These are phyloP conservation scores for Prunus salicina DNA, from an alignment of 306 rosid species.

Conservation along the genomic window DNA sequence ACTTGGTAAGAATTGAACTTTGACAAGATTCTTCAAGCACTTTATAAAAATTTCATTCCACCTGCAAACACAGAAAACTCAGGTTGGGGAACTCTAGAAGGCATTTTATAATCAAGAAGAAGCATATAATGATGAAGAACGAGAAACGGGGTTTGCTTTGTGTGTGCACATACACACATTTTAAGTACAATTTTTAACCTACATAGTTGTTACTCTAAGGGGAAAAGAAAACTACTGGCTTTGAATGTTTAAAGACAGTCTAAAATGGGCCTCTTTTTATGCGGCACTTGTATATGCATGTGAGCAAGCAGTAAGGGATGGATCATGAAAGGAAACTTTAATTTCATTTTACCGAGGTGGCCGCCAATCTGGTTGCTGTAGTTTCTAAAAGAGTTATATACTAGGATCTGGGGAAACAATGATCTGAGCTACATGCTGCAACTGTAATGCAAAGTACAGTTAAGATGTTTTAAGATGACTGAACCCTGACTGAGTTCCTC, in stretches of 20 bases:
- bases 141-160: too few relatives aligned
- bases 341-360: neutral
- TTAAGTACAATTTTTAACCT: too few relatives aligned
- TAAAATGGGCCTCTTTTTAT: too few relatives aligned
- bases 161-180: too few relatives aligned
- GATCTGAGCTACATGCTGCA: neutral
- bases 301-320: neutral
- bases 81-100: neutral
- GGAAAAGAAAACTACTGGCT: neutral
- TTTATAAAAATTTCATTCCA: neutral
- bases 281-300: neutral
- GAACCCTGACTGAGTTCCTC: neutral
- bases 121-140: neutral
- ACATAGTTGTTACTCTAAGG: neutral
- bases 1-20: neutral
- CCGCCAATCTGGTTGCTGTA: neutral
- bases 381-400: neutral
- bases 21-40: conserved; percentile 8
- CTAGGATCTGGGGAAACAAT: neutral
- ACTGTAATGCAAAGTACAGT: neutral
- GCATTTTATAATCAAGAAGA: neutral
- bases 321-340: neutral
- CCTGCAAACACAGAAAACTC: neutral
- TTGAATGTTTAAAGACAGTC: too few relatives aligned
- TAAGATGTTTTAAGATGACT: neutral